Evolutionary conservation across 139 green algal species (phyloP).

Genomic region (Pedinophyceae sp.): DNA sequence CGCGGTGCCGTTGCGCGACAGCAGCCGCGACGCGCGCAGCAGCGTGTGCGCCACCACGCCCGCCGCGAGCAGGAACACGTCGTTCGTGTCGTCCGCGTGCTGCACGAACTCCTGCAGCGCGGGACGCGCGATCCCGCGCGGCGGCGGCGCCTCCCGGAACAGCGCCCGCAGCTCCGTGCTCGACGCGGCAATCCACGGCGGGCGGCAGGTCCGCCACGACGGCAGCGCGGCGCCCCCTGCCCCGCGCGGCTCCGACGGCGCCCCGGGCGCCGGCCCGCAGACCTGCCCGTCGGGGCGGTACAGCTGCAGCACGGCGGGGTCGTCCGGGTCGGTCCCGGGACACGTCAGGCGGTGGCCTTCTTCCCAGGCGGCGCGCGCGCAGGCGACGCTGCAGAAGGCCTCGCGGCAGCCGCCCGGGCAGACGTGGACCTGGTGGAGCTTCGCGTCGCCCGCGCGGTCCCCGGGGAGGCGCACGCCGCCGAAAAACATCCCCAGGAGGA

Average conservation of each 20-base stretch:
- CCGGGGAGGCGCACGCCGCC: slow-evolving; percentile 1
- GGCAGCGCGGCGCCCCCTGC: background rate
- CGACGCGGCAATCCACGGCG: background rate
- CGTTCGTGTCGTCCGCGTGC: slow-evolving; percentile 48
- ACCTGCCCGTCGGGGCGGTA: too few relatives aligned
- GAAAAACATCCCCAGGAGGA: too few relatives aligned
- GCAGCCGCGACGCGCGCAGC: slow-evolving; percentile 12
- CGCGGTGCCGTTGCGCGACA: slow-evolving; percentile 7
- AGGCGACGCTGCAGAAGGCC: slow-evolving; percentile 29
- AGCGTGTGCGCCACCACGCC: slow-evolving; percentile 18
- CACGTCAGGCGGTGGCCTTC: slow-evolving; percentile 39
- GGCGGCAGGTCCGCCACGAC: slow-evolving; percentile 5
- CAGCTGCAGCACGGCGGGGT: too few relatives aligned
- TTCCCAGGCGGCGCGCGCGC: slow-evolving; percentile 30
- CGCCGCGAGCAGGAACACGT: slow-evolving; percentile 52
- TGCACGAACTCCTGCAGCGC: slow-evolving; percentile 28
- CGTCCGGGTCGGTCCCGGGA: slow-evolving; percentile 5
- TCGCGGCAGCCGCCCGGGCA: slow-evolving; percentile 29
- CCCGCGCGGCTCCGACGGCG: too few relatives aligned
- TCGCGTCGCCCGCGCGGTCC: too few relatives aligned
- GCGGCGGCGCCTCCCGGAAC: slow-evolving; percentile 10
- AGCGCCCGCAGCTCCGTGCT: slow-evolving; percentile 11
- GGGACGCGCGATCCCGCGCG: background rate
- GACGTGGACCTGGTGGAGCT: too few relatives aligned
- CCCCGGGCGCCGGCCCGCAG: too few relatives aligned